These are phyloP conservation scores for Lentithecium fluviatile DNA, from an alignment of 495 filamentous ascomycete species.

Conservation along the genomic window DNA sequence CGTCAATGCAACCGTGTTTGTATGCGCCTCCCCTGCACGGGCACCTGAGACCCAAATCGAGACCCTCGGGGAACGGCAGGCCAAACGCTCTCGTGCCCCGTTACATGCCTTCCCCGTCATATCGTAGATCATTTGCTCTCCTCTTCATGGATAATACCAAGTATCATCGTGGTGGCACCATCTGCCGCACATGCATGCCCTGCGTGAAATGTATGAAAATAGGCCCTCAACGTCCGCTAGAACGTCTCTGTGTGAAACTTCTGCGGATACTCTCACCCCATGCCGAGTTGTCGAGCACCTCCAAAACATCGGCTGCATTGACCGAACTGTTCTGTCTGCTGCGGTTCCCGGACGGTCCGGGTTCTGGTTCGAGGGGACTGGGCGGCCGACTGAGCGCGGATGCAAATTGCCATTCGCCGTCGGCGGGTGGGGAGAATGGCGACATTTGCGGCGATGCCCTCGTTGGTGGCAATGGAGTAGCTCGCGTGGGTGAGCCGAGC, in stretches of 20 bases:
- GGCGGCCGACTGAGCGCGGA: constrained; percentile 40
- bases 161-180: constrained; percentile 5
- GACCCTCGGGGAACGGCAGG: not conserved
- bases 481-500: constrained; percentile 28
- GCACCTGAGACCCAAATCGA: constrained; percentile 20
- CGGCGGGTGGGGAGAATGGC: constrained; percentile 24
- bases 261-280: constrained; percentile 91
- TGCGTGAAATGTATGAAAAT: not conserved
- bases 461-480: constrained; percentile 26
- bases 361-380: constrained; percentile 37
- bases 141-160: constrained; percentile 9
- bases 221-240: constrained; percentile 22
- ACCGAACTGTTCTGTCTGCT: constrained; percentile 65
- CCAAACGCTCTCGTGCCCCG: constrained; percentile 12
- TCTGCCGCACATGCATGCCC: not conserved
- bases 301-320: constrained; percentile 73
- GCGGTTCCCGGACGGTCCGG: constrained; percentile 36
- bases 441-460: constrained; percentile 33
- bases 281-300: constrained; percentile 77
- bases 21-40: constrained; percentile 16
- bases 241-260: constrained; percentile 74
- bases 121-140: constrained; percentile 16
- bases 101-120: too few relatives aligned
- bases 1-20: constrained; percentile 23
- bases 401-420: constrained; percentile 44